phyloP scores from a whole-genome alignment of 768 basidiomycete genomes.

The Boletus vinaceobasis region DNA sequence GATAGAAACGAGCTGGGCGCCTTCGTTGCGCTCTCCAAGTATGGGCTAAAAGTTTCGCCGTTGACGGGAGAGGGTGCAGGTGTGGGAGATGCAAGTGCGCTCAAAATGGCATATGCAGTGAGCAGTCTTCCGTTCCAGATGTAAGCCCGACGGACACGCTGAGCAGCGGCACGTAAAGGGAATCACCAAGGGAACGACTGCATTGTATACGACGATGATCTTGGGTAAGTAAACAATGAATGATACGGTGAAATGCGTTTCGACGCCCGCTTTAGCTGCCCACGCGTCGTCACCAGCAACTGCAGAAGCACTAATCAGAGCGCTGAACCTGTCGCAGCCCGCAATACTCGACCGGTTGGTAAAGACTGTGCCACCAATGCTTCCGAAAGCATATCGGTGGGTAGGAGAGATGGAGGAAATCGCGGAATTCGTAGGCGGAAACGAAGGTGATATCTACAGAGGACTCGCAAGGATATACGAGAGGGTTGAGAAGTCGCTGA shows the following conservation, averaged over 20 bases:
- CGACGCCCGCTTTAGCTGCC: constrained; percentile 38
- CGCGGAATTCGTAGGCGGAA: constrained; percentile 48
- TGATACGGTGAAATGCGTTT: neutral
- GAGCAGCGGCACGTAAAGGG: constrained; percentile 36
- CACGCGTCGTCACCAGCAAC: constrained; percentile 58
- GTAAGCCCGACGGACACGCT: neutral
- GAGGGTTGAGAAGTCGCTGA: constrained; percentile 40
- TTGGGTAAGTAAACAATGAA: constrained; percentile 36
- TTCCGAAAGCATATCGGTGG: constrained; percentile 64
- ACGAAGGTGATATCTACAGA: constrained; percentile 43
- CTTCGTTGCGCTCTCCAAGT: constrained; percentile 40
- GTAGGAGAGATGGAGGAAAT: constrained; percentile 66
- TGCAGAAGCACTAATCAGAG: constrained; percentile 51
- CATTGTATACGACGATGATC: constrained; percentile 54
- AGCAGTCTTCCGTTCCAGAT: constrained; percentile 18
- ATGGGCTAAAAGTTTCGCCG: constrained; percentile 44
- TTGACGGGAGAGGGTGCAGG: constrained; percentile 47
- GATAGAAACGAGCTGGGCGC: constrained; percentile 32
- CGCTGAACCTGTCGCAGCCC: constrained; percentile 47
- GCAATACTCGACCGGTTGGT: constrained; percentile 39
- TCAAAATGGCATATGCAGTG: constrained; percentile 66
- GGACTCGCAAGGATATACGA: constrained; percentile 47
- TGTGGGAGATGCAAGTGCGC: constrained; percentile 56
- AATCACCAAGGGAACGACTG: constrained; percentile 53
- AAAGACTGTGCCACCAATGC: constrained; percentile 43